Base-by-base conservation (phyloP, 2,329 filamentous ascomycete species). In the Colletotrichum zoysiae region DNA sequence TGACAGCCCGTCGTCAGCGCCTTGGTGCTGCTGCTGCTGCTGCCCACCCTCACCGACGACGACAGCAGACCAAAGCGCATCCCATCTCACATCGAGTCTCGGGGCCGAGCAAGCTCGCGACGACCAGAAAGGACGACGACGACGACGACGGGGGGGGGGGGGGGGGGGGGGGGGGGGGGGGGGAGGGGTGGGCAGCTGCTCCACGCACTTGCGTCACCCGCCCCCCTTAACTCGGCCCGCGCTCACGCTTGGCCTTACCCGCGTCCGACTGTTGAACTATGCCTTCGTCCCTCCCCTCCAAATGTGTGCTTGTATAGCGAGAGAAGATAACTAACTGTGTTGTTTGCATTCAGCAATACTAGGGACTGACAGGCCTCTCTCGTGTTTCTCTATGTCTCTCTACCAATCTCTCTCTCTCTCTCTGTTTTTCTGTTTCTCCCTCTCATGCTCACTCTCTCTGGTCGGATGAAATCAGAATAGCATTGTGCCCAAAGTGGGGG, bases 181-280 rank as follows among this genome's bases (percentile, higher is more conserved):
- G n/a, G n/a, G n/a, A n/a, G n/a, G n/a, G 59, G 58, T 56, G 53
- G 53, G 53, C 53, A 38, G 53, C 53, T 56, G 69, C 58, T 69
- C 69, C 69, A 71, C 69, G 59, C 69, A 71, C 69, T 71, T 71
- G 69, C 69, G 69, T 71, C 69, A 71, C 61, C 69, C 53, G 65
- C 65, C 65, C 59, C 65, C 61, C 58, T 30, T 60, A 67, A 50
- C 53, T 69, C 69, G 69, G 69, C 69, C 69, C 69, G 69, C 65
- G 69, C 65, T 69, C 53, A 51, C 51, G 65, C 69, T 69, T 71
- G 69, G 65, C 69, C 69, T 71, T 69, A 64, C 58, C 58, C 59
- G 69, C 60, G 48, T 63, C 11, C 20, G 5, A 38, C 33, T 56
- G n/a, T 9, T 38, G 30, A 26, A 50, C 59, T 51, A 20, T 60